phyloP scores from a whole-genome alignment of 2,329 filamentous ascomycete genomes.

The Botryotinia narcissicola region DNA sequence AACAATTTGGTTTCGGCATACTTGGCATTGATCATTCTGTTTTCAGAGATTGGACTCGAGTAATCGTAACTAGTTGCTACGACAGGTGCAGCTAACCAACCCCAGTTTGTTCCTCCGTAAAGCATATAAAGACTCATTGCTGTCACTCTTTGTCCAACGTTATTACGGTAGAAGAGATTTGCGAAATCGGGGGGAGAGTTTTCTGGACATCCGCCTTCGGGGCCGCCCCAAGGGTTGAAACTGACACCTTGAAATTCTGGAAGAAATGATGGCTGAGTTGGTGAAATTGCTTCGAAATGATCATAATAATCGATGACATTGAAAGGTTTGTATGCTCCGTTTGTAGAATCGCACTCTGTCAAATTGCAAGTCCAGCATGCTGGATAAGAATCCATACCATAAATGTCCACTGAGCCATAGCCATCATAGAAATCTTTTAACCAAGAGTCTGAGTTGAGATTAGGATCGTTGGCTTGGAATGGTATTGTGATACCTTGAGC shows the following conservation, averaged over 20 bases:
- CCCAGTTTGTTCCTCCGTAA: slow-evolving; percentile 63
- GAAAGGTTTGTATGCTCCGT: slow-evolving; percentile 55
- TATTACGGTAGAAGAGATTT: slow-evolving; percentile 62
- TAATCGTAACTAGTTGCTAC: slow-evolving; percentile 64
- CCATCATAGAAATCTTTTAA: slow-evolving; percentile 56
- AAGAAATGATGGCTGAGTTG: slow-evolving; percentile 46
- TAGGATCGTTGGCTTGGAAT: slow-evolving; percentile 58
- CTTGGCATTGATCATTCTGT: slow-evolving; percentile 53
- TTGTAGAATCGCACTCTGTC: slow-evolving; percentile 57
- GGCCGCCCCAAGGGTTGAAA: slow-evolving; percentile 62
- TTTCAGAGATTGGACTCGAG: slow-evolving; percentile 52
- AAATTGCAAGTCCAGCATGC: slow-evolving; percentile 64
- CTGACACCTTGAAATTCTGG: slow-evolving; percentile 59
- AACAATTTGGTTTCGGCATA: slow-evolving; percentile 63
- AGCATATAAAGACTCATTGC: slow-evolving; percentile 64
- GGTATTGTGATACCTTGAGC: slow-evolving; percentile 58
- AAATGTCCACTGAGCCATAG: slow-evolving; percentile 55
- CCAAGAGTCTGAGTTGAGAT: slow-evolving; percentile 57
- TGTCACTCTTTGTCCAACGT: slow-evolving; percentile 58
- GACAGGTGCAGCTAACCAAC: slow-evolving; percentile 54
- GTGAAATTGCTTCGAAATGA: slow-evolving; percentile 38
- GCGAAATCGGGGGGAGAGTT: slow-evolving; percentile 59
- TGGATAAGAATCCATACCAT: slow-evolving; percentile 52
- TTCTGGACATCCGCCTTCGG: slow-evolving; percentile 43
- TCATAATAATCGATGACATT: slow-evolving; percentile 38